Conservation (phyloP, 306 rosid species). For the Castanea mollissima region DNA sequence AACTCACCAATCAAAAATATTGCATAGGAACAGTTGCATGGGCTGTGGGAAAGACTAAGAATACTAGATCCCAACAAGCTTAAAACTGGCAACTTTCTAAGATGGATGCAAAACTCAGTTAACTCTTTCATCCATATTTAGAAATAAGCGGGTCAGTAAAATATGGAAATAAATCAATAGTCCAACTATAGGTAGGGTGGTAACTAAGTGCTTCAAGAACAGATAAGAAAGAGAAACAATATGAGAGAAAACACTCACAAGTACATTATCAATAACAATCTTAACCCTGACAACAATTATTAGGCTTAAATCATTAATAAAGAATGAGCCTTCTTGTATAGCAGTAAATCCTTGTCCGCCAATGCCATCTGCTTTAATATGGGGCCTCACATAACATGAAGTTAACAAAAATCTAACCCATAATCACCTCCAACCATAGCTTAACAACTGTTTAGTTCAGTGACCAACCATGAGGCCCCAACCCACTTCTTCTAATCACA, state of each 20-base stretch:
- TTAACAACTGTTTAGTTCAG: not conserved
- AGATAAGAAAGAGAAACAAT: not conserved
- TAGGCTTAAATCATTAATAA: not conserved
- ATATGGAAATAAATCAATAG: not conserved
- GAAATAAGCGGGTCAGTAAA: not conserved
- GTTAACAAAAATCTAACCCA: not conserved
- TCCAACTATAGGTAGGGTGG: not conserved
- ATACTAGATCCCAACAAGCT: not conserved
- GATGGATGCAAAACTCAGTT: not conserved
- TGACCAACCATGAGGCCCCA: not conserved
- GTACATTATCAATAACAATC: not conserved
- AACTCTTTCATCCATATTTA: not conserved
- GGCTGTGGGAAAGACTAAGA: too few relatives aligned
- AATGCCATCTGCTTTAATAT: not conserved
- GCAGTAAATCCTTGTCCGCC: not conserved
- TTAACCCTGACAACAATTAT: not conserved
- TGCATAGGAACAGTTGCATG: too few relatives aligned
- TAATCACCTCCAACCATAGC: not conserved
- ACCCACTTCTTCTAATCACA: not conserved
- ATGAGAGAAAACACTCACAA: not conserved
- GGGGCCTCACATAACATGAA: not conserved
- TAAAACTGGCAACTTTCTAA: not conserved
- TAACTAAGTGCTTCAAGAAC: not conserved
- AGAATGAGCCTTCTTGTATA: not conserved
- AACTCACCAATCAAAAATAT: too few relatives aligned